These are phyloP conservation scores for Boletus vermiculosoides DNA, from an alignment of 768 basidiomycete genomes.

Conservation along the genomic window DNA sequence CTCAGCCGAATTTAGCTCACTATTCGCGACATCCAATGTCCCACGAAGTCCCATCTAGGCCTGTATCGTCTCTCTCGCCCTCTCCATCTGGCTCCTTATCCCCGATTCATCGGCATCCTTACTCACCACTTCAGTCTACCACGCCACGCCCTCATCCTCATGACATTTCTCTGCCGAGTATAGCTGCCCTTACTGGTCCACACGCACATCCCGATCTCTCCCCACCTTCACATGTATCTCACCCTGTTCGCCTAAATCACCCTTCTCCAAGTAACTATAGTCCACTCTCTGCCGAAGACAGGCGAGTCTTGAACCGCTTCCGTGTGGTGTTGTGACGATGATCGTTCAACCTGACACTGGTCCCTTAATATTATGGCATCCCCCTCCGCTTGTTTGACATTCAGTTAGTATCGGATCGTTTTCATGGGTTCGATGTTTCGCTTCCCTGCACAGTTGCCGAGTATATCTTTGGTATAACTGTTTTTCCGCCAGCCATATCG, in stretches of 20 bases:
- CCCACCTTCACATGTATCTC: conserved; percentile 1
- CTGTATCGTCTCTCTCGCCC: conserved; percentile 17
- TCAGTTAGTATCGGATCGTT: neutral
- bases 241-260: conserved; percentile 20
- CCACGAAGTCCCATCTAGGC: conserved; percentile 12
- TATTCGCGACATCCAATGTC: conserved; percentile 9
- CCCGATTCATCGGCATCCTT: conserved; percentile 9
- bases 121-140: conserved; percentile 2
- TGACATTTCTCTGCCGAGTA: conserved; percentile 23
- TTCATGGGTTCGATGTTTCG: neutral
- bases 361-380: conserved; percentile 5
- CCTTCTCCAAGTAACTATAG: conserved; percentile 33
- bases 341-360: neutral
- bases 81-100: conserved; percentile 16
- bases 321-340: conserved; percentile 46
- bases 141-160: conserved; percentile 4
- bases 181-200: conserved; percentile 17
- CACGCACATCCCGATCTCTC: conserved; percentile 3
- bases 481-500: neutral
- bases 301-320: conserved; percentile 55
- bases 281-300: conserved; percentile 55
- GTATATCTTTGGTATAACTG: neutral
- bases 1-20: conserved; percentile 3
- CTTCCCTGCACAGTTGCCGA: conserved; percentile 2
- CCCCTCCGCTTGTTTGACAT: neutral